Evolutionary conservation across 176 grass and related monocot genomes (phyloP), one percentile per base, ranked within the genome.

Genomic region (Carex littledalei): DNA sequence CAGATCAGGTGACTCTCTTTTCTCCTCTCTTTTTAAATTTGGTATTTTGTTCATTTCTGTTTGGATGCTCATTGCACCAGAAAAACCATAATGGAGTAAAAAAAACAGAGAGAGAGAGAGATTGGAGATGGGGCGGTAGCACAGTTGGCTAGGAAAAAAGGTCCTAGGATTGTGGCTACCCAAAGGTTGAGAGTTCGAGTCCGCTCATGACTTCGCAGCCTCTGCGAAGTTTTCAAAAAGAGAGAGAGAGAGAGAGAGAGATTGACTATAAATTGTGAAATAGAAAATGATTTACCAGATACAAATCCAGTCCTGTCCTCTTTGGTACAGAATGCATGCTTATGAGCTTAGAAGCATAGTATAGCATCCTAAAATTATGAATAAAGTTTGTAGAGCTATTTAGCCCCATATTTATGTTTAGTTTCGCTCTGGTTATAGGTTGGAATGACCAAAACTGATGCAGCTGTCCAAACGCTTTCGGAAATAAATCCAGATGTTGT

Each of bases 381-480:
- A 10, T 22, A 18, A 15, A 62, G 20, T 68, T 68, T 64, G 71
- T 45, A 47, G 12, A 15, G 43, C 63, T 47, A 68, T 32, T 24
- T 54, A n/a, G 18, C 49, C 65, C 37, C 0, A 54, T 80, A 41
- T 81, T 41, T 81, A 80, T 35, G 78, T 41, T 80, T 6, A 80
- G 20, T 41, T 79, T 52, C 82, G 26, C 63, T 31, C 63, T 41
- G 29, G 20, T 72, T 84, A 15, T 65, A 98, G 96, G 93, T 95
- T 80, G 96, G 96, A 82, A 98, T 98, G 93, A 92, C 96, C 37
- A 98, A 98, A 86, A 98, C 93, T 81, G 96, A 98, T 92, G 96
- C 96, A 10, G 93, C 96, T 81, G 87, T 95, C 17, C 96, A 95
- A 52, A 98, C 96, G 11, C 93, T 98, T 88, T 90, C 88, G 35